A percentile compares a stretch with the other conserved stretches of the same genome.
These are phyloP conservation scores for Xylariaceae sp. DNA, from an alignment of 2,329 filamentous ascomycete species.

Conservation along the genomic window DNA sequence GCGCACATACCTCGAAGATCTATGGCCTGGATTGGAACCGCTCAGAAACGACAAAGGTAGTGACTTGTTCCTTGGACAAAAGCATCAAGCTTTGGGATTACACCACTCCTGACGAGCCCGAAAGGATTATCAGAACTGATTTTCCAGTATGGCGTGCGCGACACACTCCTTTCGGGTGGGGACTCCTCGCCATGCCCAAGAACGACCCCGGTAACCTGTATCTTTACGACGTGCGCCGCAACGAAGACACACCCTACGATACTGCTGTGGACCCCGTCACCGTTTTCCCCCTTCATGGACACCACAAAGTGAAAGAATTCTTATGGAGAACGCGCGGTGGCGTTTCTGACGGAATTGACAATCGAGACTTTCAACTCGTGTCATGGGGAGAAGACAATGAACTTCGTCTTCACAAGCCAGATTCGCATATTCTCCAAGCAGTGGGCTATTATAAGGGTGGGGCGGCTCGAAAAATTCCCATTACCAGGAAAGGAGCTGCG, in stretches of 20 bases:
- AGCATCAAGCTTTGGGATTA: conserved; percentile 95
- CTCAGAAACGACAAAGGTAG: conserved; percentile 63
- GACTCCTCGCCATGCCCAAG: conserved; percentile 86
- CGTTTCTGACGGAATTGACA: conserved; percentile 65
- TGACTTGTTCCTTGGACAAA: conserved; percentile 86
- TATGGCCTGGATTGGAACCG: conserved; percentile 96
- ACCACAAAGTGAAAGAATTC: conserved; percentile 80
- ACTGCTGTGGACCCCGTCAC: conserved; percentile 47
- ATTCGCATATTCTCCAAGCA: conserved; percentile 58
- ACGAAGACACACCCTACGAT: conserved; percentile 43
- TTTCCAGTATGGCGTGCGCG: conserved; percentile 90
- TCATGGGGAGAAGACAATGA: conserved; percentile 89
- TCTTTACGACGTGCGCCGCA: conserved; percentile 67
- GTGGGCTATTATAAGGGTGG: conserved; percentile 72
- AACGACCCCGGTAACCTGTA: conserved; percentile 80
- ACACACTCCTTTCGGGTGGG: conserved; percentile 84
- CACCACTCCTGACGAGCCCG: conserved; percentile 57
- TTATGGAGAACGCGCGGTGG: conserved; percentile 77
- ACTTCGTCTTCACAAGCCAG: conserved; percentile 71
- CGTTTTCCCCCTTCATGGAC: conserved; percentile 58
- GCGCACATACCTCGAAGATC: conserved; percentile 87
- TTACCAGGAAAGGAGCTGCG: conserved; percentile 76
- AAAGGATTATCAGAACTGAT: conserved; percentile 73
- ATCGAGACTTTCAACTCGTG: conserved; percentile 87
- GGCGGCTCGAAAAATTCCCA: conserved; percentile 59